Conservation (phyloP, 495 filamentous ascomycete genomes). For the Terfezia boudieri region DNA sequence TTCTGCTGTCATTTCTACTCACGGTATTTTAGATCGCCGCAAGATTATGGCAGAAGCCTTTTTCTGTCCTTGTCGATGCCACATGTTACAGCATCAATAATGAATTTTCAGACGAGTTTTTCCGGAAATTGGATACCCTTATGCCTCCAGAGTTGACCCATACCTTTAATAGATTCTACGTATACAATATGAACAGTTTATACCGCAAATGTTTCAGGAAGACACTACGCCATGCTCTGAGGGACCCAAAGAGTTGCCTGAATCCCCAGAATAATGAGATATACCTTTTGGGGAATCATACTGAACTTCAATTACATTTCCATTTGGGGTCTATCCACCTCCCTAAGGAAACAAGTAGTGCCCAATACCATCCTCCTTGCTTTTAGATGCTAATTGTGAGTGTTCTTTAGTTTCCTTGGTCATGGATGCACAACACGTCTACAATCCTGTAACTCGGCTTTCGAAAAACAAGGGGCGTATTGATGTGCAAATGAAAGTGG, state of each 20-base stretch:
- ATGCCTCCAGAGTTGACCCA: conserved; percentile 34
- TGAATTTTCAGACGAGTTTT: conserved; percentile 36
- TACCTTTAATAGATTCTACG: conserved; percentile 33
- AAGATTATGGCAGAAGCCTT: conserved; percentile 42
- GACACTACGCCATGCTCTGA: conserved; percentile 31
- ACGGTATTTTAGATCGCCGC: conserved; percentile 30
- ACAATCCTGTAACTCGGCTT: conserved; percentile 37
- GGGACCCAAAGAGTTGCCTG: conserved; percentile 31
- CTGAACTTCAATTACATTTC: conserved; percentile 41
- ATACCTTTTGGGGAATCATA: conserved; percentile 34
- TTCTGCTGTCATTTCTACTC: too few species aligned
- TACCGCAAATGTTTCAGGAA: conserved; percentile 39
- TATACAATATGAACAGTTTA: conserved; percentile 49
- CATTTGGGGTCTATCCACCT: conserved; percentile 38
- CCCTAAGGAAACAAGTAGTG: conserved; percentile 40
- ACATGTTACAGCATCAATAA: conserved; percentile 40
- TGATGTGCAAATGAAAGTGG: conserved; percentile 41
- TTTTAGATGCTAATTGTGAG: conserved; percentile 27
- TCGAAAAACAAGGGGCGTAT: conserved; percentile 45
- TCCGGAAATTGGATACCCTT: conserved; percentile 32
- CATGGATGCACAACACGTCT: conserved; percentile 39
- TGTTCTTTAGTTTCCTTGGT: conserved; percentile 21
- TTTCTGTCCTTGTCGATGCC: conserved; percentile 40
- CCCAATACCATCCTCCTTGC: conserved; percentile 17
- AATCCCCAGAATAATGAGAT: conserved; percentile 38